Conservation (phyloP, 805 yeast species). For the Candida sithepensis region DNA sequence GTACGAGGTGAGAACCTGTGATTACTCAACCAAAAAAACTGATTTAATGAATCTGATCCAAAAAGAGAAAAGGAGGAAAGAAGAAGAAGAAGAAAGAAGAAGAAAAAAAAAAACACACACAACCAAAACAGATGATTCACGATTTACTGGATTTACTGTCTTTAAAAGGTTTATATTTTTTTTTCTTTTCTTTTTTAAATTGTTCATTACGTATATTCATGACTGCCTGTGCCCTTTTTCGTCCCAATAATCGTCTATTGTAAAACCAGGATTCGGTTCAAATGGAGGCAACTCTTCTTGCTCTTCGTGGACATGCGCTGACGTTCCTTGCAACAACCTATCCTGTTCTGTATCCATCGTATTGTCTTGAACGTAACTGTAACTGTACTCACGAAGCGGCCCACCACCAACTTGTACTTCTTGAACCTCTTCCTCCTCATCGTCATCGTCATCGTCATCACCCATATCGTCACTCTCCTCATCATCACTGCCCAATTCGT, state of each 20-base stretch:
- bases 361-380: not conserved
- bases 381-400: not conserved
- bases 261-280: slow-evolving; percentile 43
- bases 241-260: slow-evolving; percentile 44
- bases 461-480: slow-evolving; percentile 1
- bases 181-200: no score
- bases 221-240: slow-evolving; percentile 28
- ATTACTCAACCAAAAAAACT: slow-evolving; percentile 40
- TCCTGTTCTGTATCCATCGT: not conserved
- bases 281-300: slow-evolving; percentile 37
- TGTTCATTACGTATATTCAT: no score
- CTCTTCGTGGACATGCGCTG: not conserved
- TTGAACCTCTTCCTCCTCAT: not conserved
- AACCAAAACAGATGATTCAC: no score
- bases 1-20: slow-evolving; percentile 42
- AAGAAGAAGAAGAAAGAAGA: not conserved
- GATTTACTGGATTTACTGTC: no score
- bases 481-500: not conserved
- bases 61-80: not conserved
- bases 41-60: slow-evolving; percentile 51
- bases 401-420: no score
- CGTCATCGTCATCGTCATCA: not conserved
- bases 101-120: slow-evolving; percentile 3
- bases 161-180: no score
- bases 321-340: not conserved